Conservation (phyloP, 352 stramenopile species). For the Pythium grandisporangium region DNA sequence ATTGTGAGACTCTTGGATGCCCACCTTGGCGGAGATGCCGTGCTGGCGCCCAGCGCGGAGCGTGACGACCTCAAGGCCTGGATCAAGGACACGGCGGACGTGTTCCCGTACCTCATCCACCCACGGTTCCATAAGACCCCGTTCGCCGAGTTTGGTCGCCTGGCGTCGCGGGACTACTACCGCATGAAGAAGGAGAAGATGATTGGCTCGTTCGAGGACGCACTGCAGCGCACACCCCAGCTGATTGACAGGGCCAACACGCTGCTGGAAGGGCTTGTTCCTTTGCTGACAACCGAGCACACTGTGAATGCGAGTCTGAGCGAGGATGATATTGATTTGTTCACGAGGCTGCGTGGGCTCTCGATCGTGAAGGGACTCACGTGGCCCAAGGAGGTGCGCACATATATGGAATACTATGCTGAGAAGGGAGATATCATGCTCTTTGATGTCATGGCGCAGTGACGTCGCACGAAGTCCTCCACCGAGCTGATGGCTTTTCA, state of each 20-base stretch:
- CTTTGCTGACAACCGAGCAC: constrained; percentile 28
- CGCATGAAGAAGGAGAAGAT: constrained; percentile 51
- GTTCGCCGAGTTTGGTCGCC: constrained; percentile 33
- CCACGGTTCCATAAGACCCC: constrained; percentile 32
- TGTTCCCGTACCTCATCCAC: constrained; percentile 27
- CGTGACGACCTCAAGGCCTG: constrained; percentile 34
- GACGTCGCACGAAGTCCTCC: too few species aligned
- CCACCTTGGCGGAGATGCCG: constrained; percentile 15
- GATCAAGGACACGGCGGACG: constrained; percentile 32
- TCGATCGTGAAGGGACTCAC: constrained; percentile 35
- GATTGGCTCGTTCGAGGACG: constrained; percentile 20
- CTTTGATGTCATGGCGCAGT: constrained; percentile 25
- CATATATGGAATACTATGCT: constrained; percentile 34
- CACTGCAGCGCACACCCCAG: constrained; percentile 27
- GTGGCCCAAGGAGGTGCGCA: constrained; percentile 32
- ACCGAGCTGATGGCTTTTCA: too few species aligned
- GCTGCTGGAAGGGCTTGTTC: constrained; percentile 19
- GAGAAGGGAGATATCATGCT: constrained; percentile 26
- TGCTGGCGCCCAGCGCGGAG: constrained; percentile 21
- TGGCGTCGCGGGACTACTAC: constrained; percentile 38
- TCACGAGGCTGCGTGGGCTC: constrained; percentile 28
- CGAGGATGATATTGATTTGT: constrained; percentile 50
- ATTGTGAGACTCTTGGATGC: constrained; percentile 38
- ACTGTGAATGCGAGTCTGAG: constrained; percentile 33
- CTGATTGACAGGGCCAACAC: constrained; percentile 25